Conservation (phyloP, 441 rosid genomes). For the Adansonia gregorii region DNA sequence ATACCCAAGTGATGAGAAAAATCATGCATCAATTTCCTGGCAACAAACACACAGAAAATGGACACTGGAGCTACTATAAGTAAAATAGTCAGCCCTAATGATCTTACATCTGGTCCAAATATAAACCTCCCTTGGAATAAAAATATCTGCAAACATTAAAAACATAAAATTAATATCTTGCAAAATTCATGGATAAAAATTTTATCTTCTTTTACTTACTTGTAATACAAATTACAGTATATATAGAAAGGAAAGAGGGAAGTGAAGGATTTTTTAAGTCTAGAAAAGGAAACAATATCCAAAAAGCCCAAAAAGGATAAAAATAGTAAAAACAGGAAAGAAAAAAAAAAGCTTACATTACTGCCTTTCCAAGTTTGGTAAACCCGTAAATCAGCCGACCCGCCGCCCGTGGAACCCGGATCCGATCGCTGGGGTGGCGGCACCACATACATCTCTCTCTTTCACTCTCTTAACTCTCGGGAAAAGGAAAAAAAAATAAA, state of each 20-base stretch:
- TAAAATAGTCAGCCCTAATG: conserved; percentile 60
- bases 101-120: conserved; percentile 83
- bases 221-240: conserved; percentile 33
- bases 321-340: background rate
- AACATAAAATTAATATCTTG: conserved; percentile 4
- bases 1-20: too few relatives aligned
- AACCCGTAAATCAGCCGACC: conserved; percentile 52
- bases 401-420: conserved; percentile 51
- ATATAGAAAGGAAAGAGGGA: background rate
- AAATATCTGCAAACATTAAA: conserved; percentile 55
- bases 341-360: conserved; percentile 50
- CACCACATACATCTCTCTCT: conserved; percentile 63
- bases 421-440: conserved; percentile 77
- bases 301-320: background rate
- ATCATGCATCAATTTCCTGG: too few relatives aligned
- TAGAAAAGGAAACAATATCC: background rate
- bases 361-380: conserved; percentile 81
- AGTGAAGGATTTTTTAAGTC: conserved; percentile 21
- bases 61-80: conserved; percentile 63
- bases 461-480: conserved; percentile 20
- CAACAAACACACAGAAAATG: background rate
- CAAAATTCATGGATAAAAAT: background rate
- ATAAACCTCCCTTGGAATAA: conserved; percentile 68
- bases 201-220: background rate
- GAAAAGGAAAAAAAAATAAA: conserved; percentile 13